phyloP scores from a whole-genome alignment of 805 yeast species.

The Priceomyces castillae region DNA sequence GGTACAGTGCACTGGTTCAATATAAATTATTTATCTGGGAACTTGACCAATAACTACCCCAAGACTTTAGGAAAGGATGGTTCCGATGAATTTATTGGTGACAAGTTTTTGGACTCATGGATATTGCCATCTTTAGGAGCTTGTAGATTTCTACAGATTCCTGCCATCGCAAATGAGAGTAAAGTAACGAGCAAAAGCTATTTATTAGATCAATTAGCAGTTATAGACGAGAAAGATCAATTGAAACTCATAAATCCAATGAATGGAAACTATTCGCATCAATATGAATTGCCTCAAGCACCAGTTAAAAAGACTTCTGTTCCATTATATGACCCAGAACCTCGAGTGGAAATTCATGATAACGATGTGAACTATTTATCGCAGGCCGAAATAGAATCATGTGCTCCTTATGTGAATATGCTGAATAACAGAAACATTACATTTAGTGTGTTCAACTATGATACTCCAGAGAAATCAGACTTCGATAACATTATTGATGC shows the following conservation, averaged over 20 bases:
- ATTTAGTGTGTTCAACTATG: conserved; percentile 28
- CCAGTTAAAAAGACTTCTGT: conserved; percentile 22
- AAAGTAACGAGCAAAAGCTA: conserved; percentile 11
- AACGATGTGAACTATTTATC: conserved; percentile 35
- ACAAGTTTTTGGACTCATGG: conserved; percentile 41
- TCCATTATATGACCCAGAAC: conserved; percentile 12
- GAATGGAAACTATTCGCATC: conserved; percentile 36
- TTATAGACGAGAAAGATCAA: conserved; percentile 28
- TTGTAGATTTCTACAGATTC: conserved; percentile 25
- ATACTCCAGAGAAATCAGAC: conserved; percentile 6
- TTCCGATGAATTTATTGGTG: conserved; percentile 8
- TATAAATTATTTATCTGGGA: conserved; percentile 39
- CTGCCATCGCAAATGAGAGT: conserved; percentile 11
- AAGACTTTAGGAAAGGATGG: conserved; percentile 17
- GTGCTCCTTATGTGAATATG: conserved; percentile 37
- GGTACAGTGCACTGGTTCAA: conserved; percentile 67
- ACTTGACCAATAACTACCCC: conserved; percentile 28
- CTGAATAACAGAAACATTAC: conserved; percentile 29
- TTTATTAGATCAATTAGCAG: conserved; percentile 29
- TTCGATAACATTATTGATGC: conserved; percentile 15
- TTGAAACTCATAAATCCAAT: conserved; percentile 35
- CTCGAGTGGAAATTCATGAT: conserved; percentile 4
- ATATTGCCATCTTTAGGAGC: conserved; percentile 40
- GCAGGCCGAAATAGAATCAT: conserved; percentile 57
- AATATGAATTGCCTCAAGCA: conserved; percentile 40